Evolutionary conservation across 345 rosid species (phyloP), one percentile per base, ranked within the genome.

Genomic region (Salix purpurea): DNA sequence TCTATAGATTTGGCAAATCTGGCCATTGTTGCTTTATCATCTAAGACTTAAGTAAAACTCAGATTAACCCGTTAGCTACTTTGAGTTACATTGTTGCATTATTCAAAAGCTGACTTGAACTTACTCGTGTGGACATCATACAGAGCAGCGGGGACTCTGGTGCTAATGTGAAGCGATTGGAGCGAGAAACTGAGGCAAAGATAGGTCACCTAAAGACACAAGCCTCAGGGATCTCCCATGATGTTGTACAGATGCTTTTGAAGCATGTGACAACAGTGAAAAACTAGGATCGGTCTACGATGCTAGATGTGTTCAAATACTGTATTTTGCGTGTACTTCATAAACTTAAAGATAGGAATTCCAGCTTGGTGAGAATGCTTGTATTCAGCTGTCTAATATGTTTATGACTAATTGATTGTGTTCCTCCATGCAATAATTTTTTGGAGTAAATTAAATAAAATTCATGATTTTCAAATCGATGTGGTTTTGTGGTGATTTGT

Each of bases 141-240:
- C 91, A 94, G 97, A 91, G 89, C 12, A 89, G 92, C 67, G 98
- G 96, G 48, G 94, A 92, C 80, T 94, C 98, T 0, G 96, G 98
- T 64, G 92, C 93, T 62, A 94, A 89, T 73, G 96, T 92, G 82
- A 92, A 88, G 89, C 87, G 96, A 83, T 94, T 92, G 10, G 98
- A 92, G 85, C 72, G 77, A 62, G 97, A 94, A 83, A 93, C 98
- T 6, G 87, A 82, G 19, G 78, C 81, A 10, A 94, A 90, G 88
- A 94, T 92, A 76, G 77, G 78, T 44, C 90, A 90, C 69, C 82
- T 89, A 85, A 88, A 89, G 83, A 84, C 75, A 3, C 85, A 94
- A 77, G 89, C 85, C 62, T 37, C 89, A 5, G 86, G 89, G 78
- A 90, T 92, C 34, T 88, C 91, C 5, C 71, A 69, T 39, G 92